Conservation (phyloP, 352 stramenopile genomes). For the Phytophthora tubulina region DNA sequence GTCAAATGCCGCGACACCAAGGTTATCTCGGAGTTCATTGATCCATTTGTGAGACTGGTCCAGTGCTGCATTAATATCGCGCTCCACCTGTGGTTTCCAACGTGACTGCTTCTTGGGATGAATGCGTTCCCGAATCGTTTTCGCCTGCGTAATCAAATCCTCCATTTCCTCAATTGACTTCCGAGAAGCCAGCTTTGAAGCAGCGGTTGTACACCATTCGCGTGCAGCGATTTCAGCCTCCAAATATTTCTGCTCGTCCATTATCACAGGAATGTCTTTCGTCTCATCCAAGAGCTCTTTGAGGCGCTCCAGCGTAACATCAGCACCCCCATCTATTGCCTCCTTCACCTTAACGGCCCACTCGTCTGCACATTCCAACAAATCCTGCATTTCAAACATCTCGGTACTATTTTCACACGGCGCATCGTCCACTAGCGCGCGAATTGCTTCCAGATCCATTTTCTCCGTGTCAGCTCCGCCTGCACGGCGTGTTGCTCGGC, state of each 20-base stretch:
- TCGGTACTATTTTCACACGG: conserved; percentile 87
- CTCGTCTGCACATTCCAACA: conserved; percentile 88
- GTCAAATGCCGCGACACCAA: conserved; percentile 70
- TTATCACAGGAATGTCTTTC: conserved; percentile 87
- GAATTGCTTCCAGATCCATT: conserved; percentile 84
- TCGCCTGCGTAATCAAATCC: conserved; percentile 61
- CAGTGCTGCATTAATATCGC: conserved; percentile 77
- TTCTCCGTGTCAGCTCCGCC: conserved; percentile 72
- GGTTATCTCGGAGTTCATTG: conserved; percentile 74
- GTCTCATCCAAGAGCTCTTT: conserved; percentile 85
- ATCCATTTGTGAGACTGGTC: conserved; percentile 80
- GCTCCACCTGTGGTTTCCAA: conserved; percentile 88
- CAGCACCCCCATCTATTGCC: conserved; percentile 78
- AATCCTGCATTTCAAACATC: conserved; percentile 91
- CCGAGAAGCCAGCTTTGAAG: conserved; percentile 59
- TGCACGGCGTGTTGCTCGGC: conserved; percentile 63
- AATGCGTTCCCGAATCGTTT: conserved; percentile 75
- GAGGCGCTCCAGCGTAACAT: conserved; percentile 75
- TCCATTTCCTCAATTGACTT: conserved; percentile 81
- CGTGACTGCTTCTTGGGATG: conserved; percentile 80
- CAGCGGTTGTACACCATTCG: conserved; percentile 76
- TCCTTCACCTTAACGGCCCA: conserved; percentile 83
- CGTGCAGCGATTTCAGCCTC: conserved; percentile 82
- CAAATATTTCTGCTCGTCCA: conserved; percentile 88
- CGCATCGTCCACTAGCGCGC: conserved; percentile 86